Evolutionary conservation across 176 grass and related monocot species (phyloP).

Genomic region (Eleusine indica): DNA sequence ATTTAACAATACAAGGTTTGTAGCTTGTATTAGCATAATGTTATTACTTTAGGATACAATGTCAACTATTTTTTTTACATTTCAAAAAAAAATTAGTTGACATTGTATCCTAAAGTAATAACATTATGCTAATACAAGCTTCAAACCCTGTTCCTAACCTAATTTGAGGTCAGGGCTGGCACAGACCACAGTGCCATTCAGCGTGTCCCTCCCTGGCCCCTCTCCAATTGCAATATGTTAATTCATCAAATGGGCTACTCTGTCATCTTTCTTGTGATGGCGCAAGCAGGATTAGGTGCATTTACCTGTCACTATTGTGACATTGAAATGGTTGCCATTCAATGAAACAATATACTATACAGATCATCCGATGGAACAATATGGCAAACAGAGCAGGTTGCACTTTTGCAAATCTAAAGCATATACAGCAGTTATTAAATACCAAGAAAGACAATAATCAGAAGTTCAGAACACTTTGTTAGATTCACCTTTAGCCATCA

Average conservation of each 20-base stretch:
- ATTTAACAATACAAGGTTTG: neutral
- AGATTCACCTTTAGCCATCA: neutral
- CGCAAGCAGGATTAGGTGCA: constrained; percentile 14
- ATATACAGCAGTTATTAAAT: constrained; percentile 13
- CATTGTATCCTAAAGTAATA: constrained; percentile 11
- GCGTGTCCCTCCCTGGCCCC: neutral
- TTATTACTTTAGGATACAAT: constrained; percentile 12
- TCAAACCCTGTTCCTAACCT: constrained; percentile 1
- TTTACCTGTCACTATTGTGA: constrained; percentile 28
- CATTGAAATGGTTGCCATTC: constrained; percentile 7
- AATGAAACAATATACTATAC: constrained; percentile 7
- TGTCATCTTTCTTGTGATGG: constrained; percentile 30
- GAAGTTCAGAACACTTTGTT: neutral
- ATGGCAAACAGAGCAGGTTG: constrained; percentile 1
- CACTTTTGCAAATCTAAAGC: neutral
- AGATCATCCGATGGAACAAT: constrained; percentile 15
- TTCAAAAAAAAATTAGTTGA: neutral
- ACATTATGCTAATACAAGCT: constrained; percentile 14
- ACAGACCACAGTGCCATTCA: neutral
- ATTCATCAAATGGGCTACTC: constrained; percentile 34
- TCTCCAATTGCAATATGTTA: neutral
- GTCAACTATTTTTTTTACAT: neutral
- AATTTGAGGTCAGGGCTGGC: neutral
- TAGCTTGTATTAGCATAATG: constrained; percentile 19
- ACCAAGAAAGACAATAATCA: neutral